These are phyloP conservation scores for Leishmania braziliensis DNA, from an alignment of 208 protist genomes.

Conservation along the genomic window DNA sequence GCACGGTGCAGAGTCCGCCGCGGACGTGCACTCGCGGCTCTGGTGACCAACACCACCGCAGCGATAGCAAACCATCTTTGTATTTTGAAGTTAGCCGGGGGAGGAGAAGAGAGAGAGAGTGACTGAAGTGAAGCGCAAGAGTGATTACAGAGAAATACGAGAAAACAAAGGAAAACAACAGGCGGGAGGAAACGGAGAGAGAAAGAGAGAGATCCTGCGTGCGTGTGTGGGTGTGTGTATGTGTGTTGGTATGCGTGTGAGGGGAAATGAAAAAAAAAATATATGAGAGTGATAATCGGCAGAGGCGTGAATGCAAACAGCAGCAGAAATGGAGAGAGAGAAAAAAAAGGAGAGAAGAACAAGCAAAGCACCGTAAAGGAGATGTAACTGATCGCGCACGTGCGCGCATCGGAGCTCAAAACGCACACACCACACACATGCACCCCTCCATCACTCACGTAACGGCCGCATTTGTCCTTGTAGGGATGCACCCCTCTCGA, in stretches of 20 bases:
- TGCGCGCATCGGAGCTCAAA: background rate
- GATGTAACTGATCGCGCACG: background rate
- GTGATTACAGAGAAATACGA: conserved; percentile 4
- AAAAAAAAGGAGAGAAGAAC: background rate
- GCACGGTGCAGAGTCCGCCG: conserved; percentile 55
- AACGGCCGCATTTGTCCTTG: background rate
- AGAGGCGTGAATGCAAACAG: background rate
- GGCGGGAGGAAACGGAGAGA: background rate
- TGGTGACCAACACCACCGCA: conserved; percentile 82
- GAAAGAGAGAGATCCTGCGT: background rate
- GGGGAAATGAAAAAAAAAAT: background rate
- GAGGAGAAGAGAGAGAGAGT: background rate
- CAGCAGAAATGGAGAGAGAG: background rate
- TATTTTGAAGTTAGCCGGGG: background rate
- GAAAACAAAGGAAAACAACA: conserved; percentile 7
- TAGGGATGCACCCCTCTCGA: background rate
- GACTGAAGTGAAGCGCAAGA: conserved; percentile 5
- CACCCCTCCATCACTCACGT: too few species aligned
- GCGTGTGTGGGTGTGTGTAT: background rate
- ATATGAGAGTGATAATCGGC: background rate
- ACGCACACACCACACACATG: background rate
- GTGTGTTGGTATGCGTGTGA: too few species aligned
- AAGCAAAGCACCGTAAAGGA: background rate
- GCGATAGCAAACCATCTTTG: conserved; percentile 85
- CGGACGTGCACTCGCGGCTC: conserved; percentile 75